Evolutionary conservation across 257 asterid species (phyloP).

Genomic region (Solanum boliviense): DNA sequence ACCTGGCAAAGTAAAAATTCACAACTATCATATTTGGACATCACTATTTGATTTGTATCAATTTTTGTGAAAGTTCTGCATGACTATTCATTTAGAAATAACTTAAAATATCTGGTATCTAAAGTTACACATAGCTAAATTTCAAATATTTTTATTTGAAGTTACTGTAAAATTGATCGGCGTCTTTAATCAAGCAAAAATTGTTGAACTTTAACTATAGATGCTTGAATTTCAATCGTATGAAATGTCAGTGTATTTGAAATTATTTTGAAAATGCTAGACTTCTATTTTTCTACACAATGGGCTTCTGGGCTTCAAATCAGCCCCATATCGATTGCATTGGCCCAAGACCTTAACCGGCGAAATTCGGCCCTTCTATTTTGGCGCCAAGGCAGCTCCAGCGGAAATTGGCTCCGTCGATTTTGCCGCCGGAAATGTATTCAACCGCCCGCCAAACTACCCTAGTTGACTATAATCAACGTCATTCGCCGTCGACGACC

Average conservation of each 20-base stretch:
- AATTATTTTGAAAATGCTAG: neutral
- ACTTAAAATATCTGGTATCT: neutral
- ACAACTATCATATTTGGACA: neutral
- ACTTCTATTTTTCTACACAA: neutral
- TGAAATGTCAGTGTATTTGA: neutral
- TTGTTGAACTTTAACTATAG: neutral
- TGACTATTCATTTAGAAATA: neutral
- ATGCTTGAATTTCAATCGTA: neutral
- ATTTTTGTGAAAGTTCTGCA: neutral
- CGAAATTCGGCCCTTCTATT: neutral
- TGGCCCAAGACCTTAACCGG: neutral
- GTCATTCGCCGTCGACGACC: neutral
- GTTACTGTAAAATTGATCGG: neutral
- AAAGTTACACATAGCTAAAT: neutral
- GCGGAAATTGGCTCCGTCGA: neutral
- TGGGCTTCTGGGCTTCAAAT: neutral
- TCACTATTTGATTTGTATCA: neutral
- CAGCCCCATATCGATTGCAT: neutral
- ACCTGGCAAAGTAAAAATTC: neutral
- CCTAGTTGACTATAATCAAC: neutral
- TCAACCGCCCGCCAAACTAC: neutral
- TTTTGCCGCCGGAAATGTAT: neutral
- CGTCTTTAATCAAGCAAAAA: neutral
- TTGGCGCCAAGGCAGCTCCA: neutral
- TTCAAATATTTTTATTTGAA: neutral